phyloP scores from a whole-genome alignment of 176 grass and related monocot genomes.

The Poa pratensis region DNA sequence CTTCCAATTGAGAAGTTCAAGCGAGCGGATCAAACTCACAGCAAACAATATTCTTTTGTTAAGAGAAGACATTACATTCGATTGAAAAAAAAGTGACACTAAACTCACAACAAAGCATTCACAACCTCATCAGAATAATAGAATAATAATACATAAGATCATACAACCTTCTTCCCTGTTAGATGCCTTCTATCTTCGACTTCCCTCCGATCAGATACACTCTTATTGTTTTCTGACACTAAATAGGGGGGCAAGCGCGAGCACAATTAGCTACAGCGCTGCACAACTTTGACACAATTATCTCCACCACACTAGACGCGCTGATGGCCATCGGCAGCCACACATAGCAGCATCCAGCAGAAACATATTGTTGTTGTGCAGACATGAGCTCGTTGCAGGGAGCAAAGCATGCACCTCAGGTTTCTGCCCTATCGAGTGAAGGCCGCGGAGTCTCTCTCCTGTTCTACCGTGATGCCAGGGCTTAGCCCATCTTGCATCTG shows the following conservation, averaged over 20 bases:
- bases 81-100: no score
- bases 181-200: conserved; percentile 27
- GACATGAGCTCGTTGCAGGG: conserved; percentile 40
- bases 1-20: not conserved
- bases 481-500: conserved; percentile 65
- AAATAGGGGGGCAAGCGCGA: conserved; percentile 25
- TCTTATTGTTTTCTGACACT: conserved; percentile 35
- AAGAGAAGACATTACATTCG: not conserved
- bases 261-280: conserved; percentile 49
- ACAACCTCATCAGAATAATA: not conserved
- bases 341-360: not conserved
- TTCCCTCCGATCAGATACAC: conserved; percentile 18
- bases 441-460: conserved; percentile 49
- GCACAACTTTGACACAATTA: conserved; percentile 36
- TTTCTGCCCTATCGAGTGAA: conserved; percentile 43
- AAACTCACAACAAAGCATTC: not conserved
- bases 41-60: not conserved
- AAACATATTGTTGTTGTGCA: conserved; percentile 45
- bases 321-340: conserved; percentile 30
- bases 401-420: conserved; percentile 32
- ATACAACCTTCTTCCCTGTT: conserved; percentile 39
- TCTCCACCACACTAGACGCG: conserved; percentile 21
- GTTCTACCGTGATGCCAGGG: conserved; percentile 53
- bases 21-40: no score
- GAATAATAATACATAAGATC: conserved; percentile 17